A percentile compares a stretch with the other conserved stretches of the same genome.
Conservation (phyloP, 257 asterid genomes). For the Orobanche coerulescens region DNA sequence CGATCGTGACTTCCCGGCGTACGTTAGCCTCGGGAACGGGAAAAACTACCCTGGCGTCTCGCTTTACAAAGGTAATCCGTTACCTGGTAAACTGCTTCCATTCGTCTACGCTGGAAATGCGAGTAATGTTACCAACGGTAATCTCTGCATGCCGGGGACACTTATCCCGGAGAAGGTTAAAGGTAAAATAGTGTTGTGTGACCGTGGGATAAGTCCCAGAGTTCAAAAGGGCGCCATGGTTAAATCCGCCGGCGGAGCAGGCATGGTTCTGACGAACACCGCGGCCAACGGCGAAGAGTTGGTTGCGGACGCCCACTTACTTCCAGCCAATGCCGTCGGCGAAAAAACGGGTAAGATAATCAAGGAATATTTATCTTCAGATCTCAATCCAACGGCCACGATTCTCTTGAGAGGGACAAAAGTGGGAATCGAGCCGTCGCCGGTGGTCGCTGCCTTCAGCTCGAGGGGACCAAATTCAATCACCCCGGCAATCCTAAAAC, state of each 20-base stretch:
- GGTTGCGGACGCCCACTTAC: constrained; percentile 70
- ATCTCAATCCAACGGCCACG: constrained; percentile 44
- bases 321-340: constrained; percentile 61
- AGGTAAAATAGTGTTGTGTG: constrained; percentile 66
- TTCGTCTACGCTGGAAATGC: constrained; percentile 76
- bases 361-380: constrained; percentile 32
- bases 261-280: constrained; percentile 59
- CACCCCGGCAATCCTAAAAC: constrained; percentile 51
- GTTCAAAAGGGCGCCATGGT: constrained; percentile 64
- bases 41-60: constrained; percentile 69
- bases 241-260: constrained; percentile 55
- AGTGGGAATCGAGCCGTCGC: constrained; percentile 57
- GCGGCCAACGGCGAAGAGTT: constrained; percentile 66
- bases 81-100: constrained; percentile 47
- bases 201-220: constrained; percentile 56
- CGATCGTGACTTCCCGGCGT: constrained; percentile 90
- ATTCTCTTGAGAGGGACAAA: constrained; percentile 54
- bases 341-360: constrained; percentile 37
- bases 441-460: constrained; percentile 71
- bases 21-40: constrained; percentile 67
- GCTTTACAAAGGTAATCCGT: constrained; percentile 20
- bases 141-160: constrained; percentile 63
- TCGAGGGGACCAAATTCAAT: constrained; percentile 66
- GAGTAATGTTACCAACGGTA: constrained; percentile 52
- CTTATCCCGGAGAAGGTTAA: constrained; percentile 47